Evolutionary conservation across 768 basidiomycete species (phyloP).

Genomic region (Naganishia kalamii): DNA sequence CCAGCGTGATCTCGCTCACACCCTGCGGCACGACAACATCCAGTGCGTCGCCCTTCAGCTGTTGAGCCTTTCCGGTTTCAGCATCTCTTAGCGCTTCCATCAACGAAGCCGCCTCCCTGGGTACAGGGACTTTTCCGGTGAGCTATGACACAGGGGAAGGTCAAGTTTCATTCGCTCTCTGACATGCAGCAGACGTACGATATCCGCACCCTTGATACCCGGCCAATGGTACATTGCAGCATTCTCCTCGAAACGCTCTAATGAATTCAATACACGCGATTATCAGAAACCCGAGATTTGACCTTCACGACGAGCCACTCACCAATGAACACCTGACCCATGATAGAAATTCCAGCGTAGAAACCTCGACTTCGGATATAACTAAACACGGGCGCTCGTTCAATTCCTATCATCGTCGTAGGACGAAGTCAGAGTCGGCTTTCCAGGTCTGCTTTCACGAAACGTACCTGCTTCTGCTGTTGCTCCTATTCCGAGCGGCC

Average conservation of each 20-base stretch:
- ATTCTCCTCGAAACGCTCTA: slow-evolving; percentile 38
- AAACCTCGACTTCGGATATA: slow-evolving; percentile 42
- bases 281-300: not conserved
- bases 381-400: slow-evolving; percentile 43
- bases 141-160: slow-evolving; percentile 27
- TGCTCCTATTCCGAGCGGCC: slow-evolving; percentile 46
- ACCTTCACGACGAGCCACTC: not conserved
- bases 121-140: slow-evolving; percentile 39
- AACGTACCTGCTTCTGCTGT: slow-evolving; percentile 38
- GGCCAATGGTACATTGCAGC: slow-evolving; percentile 45
- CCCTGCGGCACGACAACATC: slow-evolving; percentile 30
- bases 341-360: slow-evolving; percentile 45
- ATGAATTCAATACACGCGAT: not conserved
- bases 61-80: slow-evolving; percentile 38
- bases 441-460: not conserved
- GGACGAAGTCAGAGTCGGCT: not conserved
- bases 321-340: slow-evolving; percentile 45
- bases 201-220: slow-evolving; percentile 43
- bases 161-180: not conserved
- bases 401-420: slow-evolving; percentile 13
- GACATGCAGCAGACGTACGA: slow-evolving; percentile 30
- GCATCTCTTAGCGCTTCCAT: slow-evolving; percentile 37
- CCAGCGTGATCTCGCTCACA: slow-evolving; percentile 16
- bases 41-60: slow-evolving; percentile 31
- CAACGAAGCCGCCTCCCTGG: slow-evolving; percentile 34